Conservation (phyloP, 345 rosid genomes). For the Hypericum androsaemum region DNA sequence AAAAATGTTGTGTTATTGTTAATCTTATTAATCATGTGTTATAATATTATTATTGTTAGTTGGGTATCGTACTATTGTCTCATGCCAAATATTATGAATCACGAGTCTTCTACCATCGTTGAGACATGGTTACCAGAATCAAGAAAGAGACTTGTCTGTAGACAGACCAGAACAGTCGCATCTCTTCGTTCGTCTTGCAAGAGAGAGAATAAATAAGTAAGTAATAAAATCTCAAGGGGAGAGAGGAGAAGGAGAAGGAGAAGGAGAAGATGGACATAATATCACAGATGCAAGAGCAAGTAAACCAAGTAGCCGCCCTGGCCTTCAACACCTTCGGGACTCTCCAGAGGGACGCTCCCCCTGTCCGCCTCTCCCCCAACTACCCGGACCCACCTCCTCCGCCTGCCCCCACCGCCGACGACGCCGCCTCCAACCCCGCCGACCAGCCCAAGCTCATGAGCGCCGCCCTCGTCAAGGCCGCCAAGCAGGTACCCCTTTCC, state of each 20-base stretch:
- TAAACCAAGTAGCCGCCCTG: slow-evolving; percentile 54
- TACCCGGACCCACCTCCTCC: slow-evolving; percentile 58
- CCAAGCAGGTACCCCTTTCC: slow-evolving; percentile 53
- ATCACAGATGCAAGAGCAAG: slow-evolving; percentile 91
- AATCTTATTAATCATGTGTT: no score
- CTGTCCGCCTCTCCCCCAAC: slow-evolving; percentile 62
- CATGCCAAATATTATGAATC: no score
- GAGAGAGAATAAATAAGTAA: no score
- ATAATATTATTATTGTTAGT: no score
- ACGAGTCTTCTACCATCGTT: no score
- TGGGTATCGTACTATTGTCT: no score
- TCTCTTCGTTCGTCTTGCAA: no score
- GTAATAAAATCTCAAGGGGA: no score
- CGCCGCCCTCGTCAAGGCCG: slow-evolving; percentile 77
- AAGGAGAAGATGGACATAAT: slow-evolving; percentile 64
- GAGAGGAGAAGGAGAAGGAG: not conserved
- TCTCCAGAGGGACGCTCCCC: slow-evolving; percentile 78
- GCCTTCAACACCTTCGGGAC: slow-evolving; percentile 78
- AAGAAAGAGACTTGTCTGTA: no score
- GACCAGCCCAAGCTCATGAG: slow-evolving; percentile 82
- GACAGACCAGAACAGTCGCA: no score
- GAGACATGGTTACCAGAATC: no score
- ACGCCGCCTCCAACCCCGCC: slow-evolving; percentile 33
- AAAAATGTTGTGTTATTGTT: no score
- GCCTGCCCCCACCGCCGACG: slow-evolving; percentile 40